Percentiles rank a stretch among this genome's conserved stretches.
These are phyloP conservation scores for Perkinsus olseni DNA, from an alignment of 169 alveolate genomes.

Conservation along the genomic window DNA sequence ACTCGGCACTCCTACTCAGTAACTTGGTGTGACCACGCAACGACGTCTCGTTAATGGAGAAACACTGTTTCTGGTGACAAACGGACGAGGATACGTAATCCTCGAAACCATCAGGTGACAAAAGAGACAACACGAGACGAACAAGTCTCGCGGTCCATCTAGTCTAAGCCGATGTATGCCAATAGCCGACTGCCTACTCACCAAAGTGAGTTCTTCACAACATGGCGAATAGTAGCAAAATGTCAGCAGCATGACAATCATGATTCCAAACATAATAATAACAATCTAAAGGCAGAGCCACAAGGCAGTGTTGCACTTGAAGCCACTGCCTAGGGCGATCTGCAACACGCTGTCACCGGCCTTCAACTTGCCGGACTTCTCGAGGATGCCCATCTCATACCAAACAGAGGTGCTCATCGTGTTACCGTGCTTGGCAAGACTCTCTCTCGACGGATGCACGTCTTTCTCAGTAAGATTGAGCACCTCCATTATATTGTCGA, in stretches of 20 bases:
- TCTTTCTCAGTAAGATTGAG: background rate
- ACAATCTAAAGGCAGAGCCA: background rate
- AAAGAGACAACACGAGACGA: too few species aligned
- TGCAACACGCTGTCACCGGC: conserved; percentile 11
- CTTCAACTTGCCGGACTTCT: background rate
- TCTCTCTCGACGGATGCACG: background rate
- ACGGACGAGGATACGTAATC: too few species aligned
- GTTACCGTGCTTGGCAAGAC: background rate
- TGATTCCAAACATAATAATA: background rate
- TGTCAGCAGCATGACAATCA: background rate
- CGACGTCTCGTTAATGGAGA: too few species aligned
- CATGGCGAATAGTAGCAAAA: background rate
- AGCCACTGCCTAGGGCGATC: conserved; percentile 12
- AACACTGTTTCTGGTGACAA: too few species aligned
- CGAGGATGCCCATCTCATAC: conserved; percentile 8
- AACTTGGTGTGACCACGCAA: too few species aligned
- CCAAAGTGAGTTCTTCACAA: background rate
- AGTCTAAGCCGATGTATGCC: background rate
- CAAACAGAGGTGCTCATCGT: conserved; percentile 7
- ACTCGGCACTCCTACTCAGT: too few species aligned
- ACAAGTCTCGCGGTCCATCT: too few species aligned
- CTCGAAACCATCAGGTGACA: too few species aligned
- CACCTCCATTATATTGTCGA: background rate
- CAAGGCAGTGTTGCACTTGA: conserved; percentile 13
- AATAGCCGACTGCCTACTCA: background rate